Conservation (phyloP, 2,329 filamentous ascomycete species). For the Phaeomoniella chlamydospora region DNA sequence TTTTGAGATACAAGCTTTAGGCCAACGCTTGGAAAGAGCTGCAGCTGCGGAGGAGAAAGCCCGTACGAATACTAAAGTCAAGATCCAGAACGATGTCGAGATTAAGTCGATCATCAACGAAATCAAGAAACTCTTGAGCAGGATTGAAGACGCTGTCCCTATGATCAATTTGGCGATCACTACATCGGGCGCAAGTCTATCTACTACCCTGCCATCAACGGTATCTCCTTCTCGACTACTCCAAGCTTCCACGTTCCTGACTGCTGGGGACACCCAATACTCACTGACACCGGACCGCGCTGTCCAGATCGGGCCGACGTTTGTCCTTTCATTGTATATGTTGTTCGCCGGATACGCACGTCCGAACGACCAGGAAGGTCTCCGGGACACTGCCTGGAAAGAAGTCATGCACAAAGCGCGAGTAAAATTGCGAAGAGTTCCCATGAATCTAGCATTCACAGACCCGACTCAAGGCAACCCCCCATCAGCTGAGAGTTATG, state of each 20-base stretch:
- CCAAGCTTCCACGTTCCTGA: slow-evolving; percentile 85
- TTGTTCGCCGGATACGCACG: slow-evolving; percentile 69
- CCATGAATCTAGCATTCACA: slow-evolving; percentile 34
- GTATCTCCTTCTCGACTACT: slow-evolving; percentile 83
- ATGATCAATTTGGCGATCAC: slow-evolving; percentile 88
- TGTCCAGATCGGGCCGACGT: slow-evolving; percentile 75
- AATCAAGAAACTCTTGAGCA: slow-evolving; percentile 58
- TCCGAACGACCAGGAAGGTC: slow-evolving; percentile 38
- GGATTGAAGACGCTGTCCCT: slow-evolving; percentile 84
- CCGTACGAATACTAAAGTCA: slow-evolving; percentile 24
- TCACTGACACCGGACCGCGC: slow-evolving; percentile 45
- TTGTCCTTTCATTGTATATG: slow-evolving; percentile 86
- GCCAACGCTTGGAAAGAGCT: slow-evolving; percentile 57
- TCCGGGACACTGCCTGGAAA: slow-evolving; percentile 71
- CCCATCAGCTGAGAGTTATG: slow-evolving; percentile 2
- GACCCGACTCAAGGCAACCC: slow-evolving; percentile 18
- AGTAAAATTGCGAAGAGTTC: slow-evolving; percentile 63
- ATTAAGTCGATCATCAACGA: slow-evolving; percentile 57
- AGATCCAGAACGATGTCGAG: slow-evolving; percentile 46
- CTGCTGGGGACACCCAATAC: slow-evolving; percentile 74
- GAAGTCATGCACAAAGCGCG: slow-evolving; percentile 90
- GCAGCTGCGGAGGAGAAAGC: slow-evolving; percentile 47
- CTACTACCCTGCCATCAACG: slow-evolving; percentile 61
- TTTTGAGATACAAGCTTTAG: slow-evolving; percentile 68
- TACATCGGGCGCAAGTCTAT: slow-evolving; percentile 77